phyloP scores from a whole-genome alignment of 1,284 basidiomycete species.

The Schizopora paradoxa region DNA sequence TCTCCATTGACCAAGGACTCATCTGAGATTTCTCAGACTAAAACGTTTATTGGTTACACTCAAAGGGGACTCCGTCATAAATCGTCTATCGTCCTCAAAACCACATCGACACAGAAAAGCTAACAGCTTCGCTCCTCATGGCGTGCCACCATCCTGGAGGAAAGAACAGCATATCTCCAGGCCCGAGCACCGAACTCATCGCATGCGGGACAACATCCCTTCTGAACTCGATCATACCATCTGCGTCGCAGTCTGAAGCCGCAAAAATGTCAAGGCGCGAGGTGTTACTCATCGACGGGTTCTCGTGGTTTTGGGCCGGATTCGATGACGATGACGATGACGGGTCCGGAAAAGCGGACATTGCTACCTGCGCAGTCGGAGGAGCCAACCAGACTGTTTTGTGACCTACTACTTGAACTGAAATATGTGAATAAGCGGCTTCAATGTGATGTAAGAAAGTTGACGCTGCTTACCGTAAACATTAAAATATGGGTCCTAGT shows the following conservation, averaged over 20 bases:
- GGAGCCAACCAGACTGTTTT: constrained; percentile 95
- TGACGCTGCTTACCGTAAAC: constrained; percentile 60
- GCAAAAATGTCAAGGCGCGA: constrained; percentile 65
- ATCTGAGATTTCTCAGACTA: too few relatives aligned
- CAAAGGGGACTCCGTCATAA: neutral
- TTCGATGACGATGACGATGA: constrained; percentile 27
- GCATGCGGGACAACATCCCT: constrained; percentile 59
- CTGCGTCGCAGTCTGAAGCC: constrained; percentile 21
- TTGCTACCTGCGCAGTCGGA: constrained; percentile 46
- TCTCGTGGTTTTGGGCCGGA: constrained; percentile 34
- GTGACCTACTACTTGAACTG: constrained; percentile 82
- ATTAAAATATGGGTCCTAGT: constrained; percentile 90
- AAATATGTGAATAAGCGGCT: neutral
- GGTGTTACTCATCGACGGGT: constrained; percentile 56
- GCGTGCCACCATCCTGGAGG: constrained; percentile 94
- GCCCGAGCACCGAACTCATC: constrained; percentile 57
- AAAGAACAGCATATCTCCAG: constrained; percentile 84
- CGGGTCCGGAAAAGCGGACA: constrained; percentile 48
- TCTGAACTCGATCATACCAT: constrained; percentile 44
- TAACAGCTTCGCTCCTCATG: constrained; percentile 74
- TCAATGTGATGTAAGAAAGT: constrained; percentile 12
- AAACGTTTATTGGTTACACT: too few relatives aligned
- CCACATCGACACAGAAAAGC: constrained; percentile 80
- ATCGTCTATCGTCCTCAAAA: constrained; percentile 39
- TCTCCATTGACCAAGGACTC: too few relatives aligned